phyloP scores from a whole-genome alignment of 169 alveolate species.

The Plasmodium chabaudi region DNA sequence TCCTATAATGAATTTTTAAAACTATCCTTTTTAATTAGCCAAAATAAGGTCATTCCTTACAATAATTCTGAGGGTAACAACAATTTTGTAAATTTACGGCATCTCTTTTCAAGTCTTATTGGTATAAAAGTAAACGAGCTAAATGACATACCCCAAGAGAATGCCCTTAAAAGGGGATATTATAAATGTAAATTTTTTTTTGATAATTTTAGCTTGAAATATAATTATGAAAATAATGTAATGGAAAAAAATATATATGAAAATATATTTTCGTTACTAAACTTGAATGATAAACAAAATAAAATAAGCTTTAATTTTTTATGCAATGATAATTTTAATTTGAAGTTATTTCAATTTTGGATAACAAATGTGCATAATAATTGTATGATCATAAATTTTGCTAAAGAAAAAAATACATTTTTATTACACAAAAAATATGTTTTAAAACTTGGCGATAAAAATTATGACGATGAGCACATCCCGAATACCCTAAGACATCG shows the following conservation, averaged over 20 bases:
- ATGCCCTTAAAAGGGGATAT: not conserved
- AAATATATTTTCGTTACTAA: conserved; percentile 32
- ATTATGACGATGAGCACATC: conserved; percentile 1
- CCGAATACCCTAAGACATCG: not conserved
- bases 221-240: conserved; percentile 32
- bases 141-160: too few relatives aligned
- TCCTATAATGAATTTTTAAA: conserved; percentile 60
- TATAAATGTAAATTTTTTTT: conserved; percentile 51
- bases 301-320: conserved; percentile 36
- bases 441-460: conserved; percentile 1
- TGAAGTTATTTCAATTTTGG: conserved; percentile 41
- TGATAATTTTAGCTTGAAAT: conserved; percentile 32
- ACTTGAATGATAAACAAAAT: not conserved
- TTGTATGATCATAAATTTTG: conserved; percentile 7
- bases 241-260: conserved; percentile 74
- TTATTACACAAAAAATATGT: conserved; percentile 41
- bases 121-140: too few relatives aligned
- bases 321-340: conserved; percentile 11
- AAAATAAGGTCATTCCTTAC: too few relatives aligned
- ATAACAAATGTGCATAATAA: conserved; percentile 35
- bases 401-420: conserved; percentile 25
- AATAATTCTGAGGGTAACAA: too few relatives aligned
- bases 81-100: too few relatives aligned
- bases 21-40: not conserved
- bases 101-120: too few relatives aligned